Evolutionary conservation across 2,329 filamentous ascomycete genomes (phyloP).

Genomic region (Drechslera avenae): DNA sequence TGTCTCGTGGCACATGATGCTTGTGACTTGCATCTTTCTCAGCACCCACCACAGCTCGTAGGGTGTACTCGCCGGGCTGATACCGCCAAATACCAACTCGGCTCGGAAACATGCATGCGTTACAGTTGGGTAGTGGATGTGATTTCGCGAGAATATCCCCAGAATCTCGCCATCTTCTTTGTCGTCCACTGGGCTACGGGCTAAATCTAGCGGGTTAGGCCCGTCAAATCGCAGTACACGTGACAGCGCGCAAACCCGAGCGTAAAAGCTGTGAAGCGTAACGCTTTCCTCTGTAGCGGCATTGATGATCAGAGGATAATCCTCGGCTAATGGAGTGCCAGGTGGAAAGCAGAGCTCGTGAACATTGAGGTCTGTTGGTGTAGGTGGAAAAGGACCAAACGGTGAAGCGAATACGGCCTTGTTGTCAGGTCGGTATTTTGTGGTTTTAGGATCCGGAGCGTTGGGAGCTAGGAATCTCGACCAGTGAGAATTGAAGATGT

Average conservation of each 20-base stretch:
- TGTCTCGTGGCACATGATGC: slow-evolving; percentile 36
- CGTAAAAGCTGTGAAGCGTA: slow-evolving; percentile 38
- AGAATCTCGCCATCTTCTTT: slow-evolving; percentile 38
- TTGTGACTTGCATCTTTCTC: slow-evolving; percentile 40
- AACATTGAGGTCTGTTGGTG: slow-evolving; percentile 36
- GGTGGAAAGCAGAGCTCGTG: slow-evolving; percentile 40
- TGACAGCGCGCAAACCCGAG: slow-evolving; percentile 31
- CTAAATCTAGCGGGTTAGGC: slow-evolving; percentile 30
- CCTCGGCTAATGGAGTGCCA: slow-evolving; percentile 28
- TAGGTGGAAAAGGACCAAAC: slow-evolving; percentile 35
- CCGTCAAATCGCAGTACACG: slow-evolving; percentile 35
- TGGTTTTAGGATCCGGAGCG: slow-evolving; percentile 29
- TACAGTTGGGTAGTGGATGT: slow-evolving; percentile 40
- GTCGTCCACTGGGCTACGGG: slow-evolving; percentile 29
- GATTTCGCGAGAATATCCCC: slow-evolving; percentile 35
- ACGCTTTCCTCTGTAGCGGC: slow-evolving; percentile 31
- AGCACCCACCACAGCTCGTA: slow-evolving; percentile 43
- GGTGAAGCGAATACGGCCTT: slow-evolving; percentile 31
- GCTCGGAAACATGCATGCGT: slow-evolving; percentile 40
- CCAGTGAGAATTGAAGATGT: slow-evolving; percentile 35
- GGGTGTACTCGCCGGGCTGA: slow-evolving; percentile 38
- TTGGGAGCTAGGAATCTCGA: slow-evolving; percentile 31
- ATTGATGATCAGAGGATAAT: slow-evolving; percentile 41
- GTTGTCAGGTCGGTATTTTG: slow-evolving; percentile 26
- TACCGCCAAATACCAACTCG: slow-evolving; percentile 38